Evolutionary conservation across 1,284 basidiomycete species (phyloP).

Genomic region (Ceratobasidium sp.): DNA sequence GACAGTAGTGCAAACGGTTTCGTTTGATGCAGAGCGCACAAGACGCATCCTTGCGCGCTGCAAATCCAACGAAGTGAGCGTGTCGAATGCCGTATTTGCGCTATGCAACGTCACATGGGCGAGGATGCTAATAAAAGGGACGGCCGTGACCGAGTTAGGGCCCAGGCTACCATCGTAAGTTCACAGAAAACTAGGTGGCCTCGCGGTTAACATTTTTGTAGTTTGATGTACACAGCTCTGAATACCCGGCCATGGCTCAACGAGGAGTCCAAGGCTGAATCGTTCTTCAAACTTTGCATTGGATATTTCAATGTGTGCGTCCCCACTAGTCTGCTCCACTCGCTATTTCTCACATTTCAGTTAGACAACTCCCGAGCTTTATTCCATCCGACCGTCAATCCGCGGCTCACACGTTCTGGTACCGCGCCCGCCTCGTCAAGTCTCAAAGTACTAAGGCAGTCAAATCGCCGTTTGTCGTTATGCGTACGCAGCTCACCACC

Average conservation of each 20-base stretch:
- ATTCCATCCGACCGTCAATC: conserved; percentile 53
- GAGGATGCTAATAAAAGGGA: conserved; percentile 53
- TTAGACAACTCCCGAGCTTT: conserved; percentile 62
- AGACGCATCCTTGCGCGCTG: conserved; percentile 65
- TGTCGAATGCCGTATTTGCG: conserved; percentile 76
- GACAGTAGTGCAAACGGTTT: conserved; percentile 69
- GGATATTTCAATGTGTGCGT: conserved; percentile 73
- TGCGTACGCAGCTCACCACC: conserved; percentile 70
- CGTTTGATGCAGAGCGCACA: conserved; percentile 61
- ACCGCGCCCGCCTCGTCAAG: conserved; percentile 71
- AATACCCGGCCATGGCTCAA: conserved; percentile 71
- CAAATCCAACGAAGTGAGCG: conserved; percentile 72
- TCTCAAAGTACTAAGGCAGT: conserved; percentile 66
- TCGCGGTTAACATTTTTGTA: conserved; percentile 44
- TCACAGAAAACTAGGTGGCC: neutral
- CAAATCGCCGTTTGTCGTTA: conserved; percentile 64
- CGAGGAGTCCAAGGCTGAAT: conserved; percentile 50
- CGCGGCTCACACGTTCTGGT: conserved; percentile 64
- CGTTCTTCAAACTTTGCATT: conserved; percentile 76
- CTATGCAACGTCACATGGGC: conserved; percentile 77
- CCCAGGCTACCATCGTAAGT: conserved; percentile 62
- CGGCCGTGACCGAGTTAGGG: conserved; percentile 32
- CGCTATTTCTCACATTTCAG: too few species aligned
- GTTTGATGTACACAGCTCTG: conserved; percentile 80
- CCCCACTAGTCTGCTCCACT: neutral